Base-by-base conservation (phyloP, 179 eudicot genomes). In the Drosera spatulata region DNA sequence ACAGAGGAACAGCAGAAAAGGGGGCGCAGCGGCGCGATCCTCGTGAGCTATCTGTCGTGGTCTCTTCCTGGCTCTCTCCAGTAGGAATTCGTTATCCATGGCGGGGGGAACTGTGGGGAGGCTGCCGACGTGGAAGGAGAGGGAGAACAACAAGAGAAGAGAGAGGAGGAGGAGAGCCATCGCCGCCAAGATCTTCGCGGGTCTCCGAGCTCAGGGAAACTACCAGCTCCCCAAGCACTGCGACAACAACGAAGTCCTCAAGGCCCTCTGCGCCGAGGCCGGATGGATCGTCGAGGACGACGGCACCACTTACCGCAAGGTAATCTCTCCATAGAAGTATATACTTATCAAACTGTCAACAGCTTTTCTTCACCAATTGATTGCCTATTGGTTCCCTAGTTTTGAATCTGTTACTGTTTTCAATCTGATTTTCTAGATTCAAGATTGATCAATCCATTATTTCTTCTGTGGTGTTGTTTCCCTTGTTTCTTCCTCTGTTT, bases 231-330 rank as follows among this genome's bases (percentile, higher is more conserved):
- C 89, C 0, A 81, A 81, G 53, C 89, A 81, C 69, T 81, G 84
- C 61, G 88, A 83, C 55, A 83, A 83, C 53, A 83, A 83, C 64
- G 85, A 83, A 61, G 88, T 83, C 38, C 44, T 84, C 50, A 84
- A 81, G 62, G 89, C 89, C 39, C 82, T 84, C 33, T 84, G 89
- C 59, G 41, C 59, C 8, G 82, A 84, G 60, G 89, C 84, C 45
- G 89, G 89, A 2, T 84, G 86, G 86, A 53, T 71, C 43, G 89
- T 84, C 53, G 82, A 78, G 55, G 72, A 85, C 6, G 89, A 84
- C 58, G 89, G 89, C 67, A 84, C 89, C 58, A 84, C 89, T 54
- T 84, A 81, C 60, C 83, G 86, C 64, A 76, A 81, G 86, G 89
- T 84, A 1, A 22, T 22, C 33, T 22, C 33, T 22, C 33, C 33